Base-by-base conservation (phyloP, 2,329 filamentous ascomycete genomes). In the Tolypocladium cylindrosporum region DNA sequence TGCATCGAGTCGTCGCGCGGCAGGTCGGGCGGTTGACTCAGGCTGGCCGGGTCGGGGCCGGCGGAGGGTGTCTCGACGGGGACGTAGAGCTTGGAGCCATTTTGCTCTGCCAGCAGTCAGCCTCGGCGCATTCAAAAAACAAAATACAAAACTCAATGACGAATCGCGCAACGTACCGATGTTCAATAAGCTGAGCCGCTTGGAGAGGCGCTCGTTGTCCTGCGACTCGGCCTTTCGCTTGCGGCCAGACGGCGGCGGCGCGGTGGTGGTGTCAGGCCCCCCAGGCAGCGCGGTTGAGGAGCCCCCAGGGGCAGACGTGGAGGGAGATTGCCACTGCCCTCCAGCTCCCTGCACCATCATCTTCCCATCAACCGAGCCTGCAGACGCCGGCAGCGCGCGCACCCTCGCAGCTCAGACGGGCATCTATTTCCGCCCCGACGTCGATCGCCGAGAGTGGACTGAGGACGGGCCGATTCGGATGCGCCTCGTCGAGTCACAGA, bases 161-260 rank as follows among this genome's bases (percentile, higher is more conserved):
- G 56, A 57, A 57, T 53, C 51, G 21, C 40, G 57, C 39, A 72
- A 51, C 77, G 58, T 83, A 94, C 91, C 89, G 63, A 97, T 75
- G 70, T 92, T 91, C 57, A 97, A 80, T 55, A 89, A 77, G 69
- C 90, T 89, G 71, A 97, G 80, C 63, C 88, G 83, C 77, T 97
- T 97, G 53, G 88, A 88, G 62, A 97, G 81, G 56, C 91, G 87
- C 74, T 95, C 83, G 63, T 83, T 85, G 66, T 83, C 78, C 60
- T 82, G 81, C 16, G 72, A 70, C 56, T 84, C 80, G 59, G 83
- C 81, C 72, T 86, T 87, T 65, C 84, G 75, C 74, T 87, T 87
- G 67, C 78, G 74, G 34, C 54, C 45, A 7, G 51, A 13, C 8
- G 51, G 60, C 63, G 62, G 43, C 57, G 63, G 58, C 63, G 57